Evolutionary conservation across 1,284 basidiomycete genomes (phyloP).

Genomic region (Ceratobasidium sp.): DNA sequence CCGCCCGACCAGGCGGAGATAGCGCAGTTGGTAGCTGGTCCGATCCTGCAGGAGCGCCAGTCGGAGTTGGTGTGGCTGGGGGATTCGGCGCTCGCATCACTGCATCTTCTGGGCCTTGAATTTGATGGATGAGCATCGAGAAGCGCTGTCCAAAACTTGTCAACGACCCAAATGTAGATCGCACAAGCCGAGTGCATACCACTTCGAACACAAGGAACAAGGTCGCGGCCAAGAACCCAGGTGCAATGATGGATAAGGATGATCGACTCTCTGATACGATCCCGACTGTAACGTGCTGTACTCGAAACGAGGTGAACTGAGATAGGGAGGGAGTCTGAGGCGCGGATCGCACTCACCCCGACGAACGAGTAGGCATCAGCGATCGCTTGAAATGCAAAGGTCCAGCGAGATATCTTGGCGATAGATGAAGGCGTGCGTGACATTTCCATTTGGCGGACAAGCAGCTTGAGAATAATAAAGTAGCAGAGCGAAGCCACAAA

Average conservation of each 20-base stretch:
- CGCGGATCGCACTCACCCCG: conserved; percentile 58
- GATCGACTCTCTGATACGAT: conserved; percentile 82
- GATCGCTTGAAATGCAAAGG: conserved; percentile 78
- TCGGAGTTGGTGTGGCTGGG: conserved; percentile 45
- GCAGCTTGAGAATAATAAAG: conserved; percentile 70
- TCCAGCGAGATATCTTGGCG: conserved; percentile 81
- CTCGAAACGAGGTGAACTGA: neutral
- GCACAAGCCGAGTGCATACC: conserved; percentile 58
- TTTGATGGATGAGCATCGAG: conserved; percentile 77
- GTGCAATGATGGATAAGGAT: conserved; percentile 79
- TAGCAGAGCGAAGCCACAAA: conserved; percentile 74
- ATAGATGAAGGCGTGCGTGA: conserved; percentile 83
- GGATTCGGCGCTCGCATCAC: conserved; percentile 51
- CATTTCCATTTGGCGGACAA: conserved; percentile 75
- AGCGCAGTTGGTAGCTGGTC: conserved; percentile 50
- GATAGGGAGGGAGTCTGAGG: neutral
- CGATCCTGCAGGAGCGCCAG: conserved; percentile 48
- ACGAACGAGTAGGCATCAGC: conserved; percentile 85
- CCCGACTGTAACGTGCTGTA: conserved; percentile 79
- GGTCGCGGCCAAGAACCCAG: conserved; percentile 80
- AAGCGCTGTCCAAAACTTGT: conserved; percentile 71
- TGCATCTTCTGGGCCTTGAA: conserved; percentile 81
- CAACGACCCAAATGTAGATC: neutral
- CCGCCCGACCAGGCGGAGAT: conserved; percentile 48
- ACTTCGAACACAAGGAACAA: conserved; percentile 74